Conservation (phyloP, 768 basidiomycete species). For the Multifurca ochricompacta region DNA sequence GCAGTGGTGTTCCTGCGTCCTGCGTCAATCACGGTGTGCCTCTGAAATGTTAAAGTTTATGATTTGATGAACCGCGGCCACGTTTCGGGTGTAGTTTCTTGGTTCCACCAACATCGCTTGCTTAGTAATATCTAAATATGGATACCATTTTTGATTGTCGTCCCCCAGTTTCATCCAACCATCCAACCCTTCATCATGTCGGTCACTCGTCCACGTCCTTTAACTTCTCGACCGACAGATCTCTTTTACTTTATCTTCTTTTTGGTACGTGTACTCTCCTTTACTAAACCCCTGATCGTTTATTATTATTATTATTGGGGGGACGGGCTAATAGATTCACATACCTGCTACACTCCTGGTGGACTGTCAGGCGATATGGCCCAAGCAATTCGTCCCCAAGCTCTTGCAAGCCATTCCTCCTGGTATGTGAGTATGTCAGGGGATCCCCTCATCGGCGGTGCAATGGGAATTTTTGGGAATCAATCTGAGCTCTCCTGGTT, state of each 20-base stretch:
- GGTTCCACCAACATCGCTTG: conserved; percentile 1
- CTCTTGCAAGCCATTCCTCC: conserved; percentile 35
- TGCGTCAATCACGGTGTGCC: neutral
- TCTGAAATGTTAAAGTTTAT: neutral
- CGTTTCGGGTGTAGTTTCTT: neutral
- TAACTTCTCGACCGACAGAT: conserved; percentile 54
- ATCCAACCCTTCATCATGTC: neutral
- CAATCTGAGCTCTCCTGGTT: conserved; percentile 45
- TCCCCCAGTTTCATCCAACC: too few relatives aligned
- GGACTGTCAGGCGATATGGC: conserved; percentile 65
- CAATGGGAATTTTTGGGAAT: conserved; percentile 36
- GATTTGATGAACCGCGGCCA: too few relatives aligned
- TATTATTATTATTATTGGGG: neutral
- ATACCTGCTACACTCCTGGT: conserved; percentile 60
- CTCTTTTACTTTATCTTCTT: conserved; percentile 68
- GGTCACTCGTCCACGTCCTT: conserved; percentile 28
- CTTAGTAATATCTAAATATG: conserved; percentile 7
- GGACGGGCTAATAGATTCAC: conserved; percentile 47
- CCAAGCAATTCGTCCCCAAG: conserved; percentile 41
- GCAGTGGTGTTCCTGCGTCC: too few relatives aligned
- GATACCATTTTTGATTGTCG: too few relatives aligned
- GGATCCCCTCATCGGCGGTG: conserved; percentile 59
- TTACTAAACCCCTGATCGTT: neutral
- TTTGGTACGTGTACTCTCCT: conserved; percentile 34
- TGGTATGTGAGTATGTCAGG: conserved; percentile 51